Evolutionary conservation across 2,329 filamentous ascomycete species (phyloP).

Genomic region (Arthroderma uncinatum): DNA sequence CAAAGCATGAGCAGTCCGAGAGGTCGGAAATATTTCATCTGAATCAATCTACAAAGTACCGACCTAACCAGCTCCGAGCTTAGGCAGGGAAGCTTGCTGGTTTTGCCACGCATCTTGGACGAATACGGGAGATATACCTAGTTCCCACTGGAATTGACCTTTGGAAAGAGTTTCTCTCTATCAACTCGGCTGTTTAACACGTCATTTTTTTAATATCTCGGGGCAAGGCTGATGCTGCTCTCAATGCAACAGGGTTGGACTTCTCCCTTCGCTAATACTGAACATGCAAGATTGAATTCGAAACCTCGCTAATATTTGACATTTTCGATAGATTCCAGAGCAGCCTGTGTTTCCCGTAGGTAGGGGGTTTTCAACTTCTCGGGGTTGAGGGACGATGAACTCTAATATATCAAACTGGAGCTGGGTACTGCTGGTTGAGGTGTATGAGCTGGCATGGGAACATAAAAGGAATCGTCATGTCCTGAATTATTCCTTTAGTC

Average conservation of each 20-base stretch:
- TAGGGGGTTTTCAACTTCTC: not conserved
- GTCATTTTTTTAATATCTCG: not conserved
- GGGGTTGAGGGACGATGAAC: not conserved
- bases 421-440: not conserved
- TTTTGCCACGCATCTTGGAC: not conserved
- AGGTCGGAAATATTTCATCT: not conserved
- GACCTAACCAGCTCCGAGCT: not conserved
- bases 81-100: not conserved
- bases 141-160: not conserved
- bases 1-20: not conserved
- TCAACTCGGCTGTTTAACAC: not conserved
- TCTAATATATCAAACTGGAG: not conserved
- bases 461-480: not conserved
- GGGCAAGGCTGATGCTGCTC: not conserved
- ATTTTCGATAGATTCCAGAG: not conserved
- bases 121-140: not conserved
- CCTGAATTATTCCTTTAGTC: not conserved
- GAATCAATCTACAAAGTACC: not conserved
- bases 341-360: not conserved
- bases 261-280: not conserved
- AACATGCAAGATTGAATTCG: not conserved
- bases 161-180: not conserved
- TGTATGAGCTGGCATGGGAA: not conserved
- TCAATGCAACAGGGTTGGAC: not conserved
- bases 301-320: constrained; percentile 1